phyloP scores from a whole-genome alignment of 2,329 filamentous ascomycete species.

The Fusarium sp. region DNA sequence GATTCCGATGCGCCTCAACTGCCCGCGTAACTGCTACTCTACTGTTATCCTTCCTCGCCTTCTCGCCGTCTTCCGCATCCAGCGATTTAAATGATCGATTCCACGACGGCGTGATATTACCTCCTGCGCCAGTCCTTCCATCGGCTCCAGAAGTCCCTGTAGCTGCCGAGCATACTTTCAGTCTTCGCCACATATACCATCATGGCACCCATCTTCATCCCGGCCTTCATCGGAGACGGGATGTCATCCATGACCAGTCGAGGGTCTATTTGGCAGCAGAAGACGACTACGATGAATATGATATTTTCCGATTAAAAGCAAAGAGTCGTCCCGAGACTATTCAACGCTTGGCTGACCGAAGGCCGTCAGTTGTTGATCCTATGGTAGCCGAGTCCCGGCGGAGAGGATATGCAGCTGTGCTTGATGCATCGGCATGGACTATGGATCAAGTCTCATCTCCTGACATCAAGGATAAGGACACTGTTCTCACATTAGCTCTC shows the following conservation, averaged over 20 bases:
- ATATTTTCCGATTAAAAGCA: conserved; percentile 65
- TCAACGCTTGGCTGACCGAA: conserved; percentile 82
- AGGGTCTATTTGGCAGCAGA: conserved; percentile 71
- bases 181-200: conserved; percentile 89
- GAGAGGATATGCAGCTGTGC: conserved; percentile 72
- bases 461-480: conserved; percentile 86
- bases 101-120: conserved; percentile 57
- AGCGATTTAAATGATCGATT: conserved; percentile 51
- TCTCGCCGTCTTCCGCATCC: conserved; percentile 59
- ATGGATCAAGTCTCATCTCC: conserved; percentile 82
- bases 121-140: conserved; percentile 54
- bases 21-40: conserved; percentile 72
- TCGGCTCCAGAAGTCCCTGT: conserved; percentile 57
- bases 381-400: conserved; percentile 79
- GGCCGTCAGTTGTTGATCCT: conserved; percentile 79
- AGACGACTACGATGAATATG: conserved; percentile 64
- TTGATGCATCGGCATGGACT: conserved; percentile 83
- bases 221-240: conserved; percentile 78
- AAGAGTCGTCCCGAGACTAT: conserved; percentile 76
- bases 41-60: conserved; percentile 74
- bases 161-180: conserved; percentile 69
- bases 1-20: conserved; percentile 62
- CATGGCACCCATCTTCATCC: conserved; percentile 87
- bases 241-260: conserved; percentile 68
- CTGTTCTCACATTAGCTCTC: conserved; percentile 83